These are phyloP conservation scores for Populus hybrid DNA, from an alignment of 441 rosid genomes.

Conservation along the genomic window DNA sequence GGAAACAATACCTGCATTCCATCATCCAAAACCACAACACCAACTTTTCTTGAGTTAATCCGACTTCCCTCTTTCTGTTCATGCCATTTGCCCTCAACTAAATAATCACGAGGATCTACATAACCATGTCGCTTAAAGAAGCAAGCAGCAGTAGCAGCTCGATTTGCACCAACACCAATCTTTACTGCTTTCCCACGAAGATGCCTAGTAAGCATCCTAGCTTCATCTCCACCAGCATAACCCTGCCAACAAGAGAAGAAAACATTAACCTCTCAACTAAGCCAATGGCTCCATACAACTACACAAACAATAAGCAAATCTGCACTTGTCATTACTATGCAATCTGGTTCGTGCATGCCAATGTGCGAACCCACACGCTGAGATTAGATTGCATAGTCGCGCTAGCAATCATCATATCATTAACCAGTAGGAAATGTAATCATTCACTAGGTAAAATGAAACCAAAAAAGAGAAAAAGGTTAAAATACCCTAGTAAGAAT, in stretches of 20 bases:
- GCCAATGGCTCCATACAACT: neutral
- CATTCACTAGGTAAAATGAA: neutral
- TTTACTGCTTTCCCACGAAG: slow-evolving; percentile 37
- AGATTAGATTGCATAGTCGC: neutral
- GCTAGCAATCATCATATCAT: neutral
- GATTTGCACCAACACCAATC: slow-evolving; percentile 74
- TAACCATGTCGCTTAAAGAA: slow-evolving; percentile 57
- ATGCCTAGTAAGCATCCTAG: slow-evolving; percentile 78
- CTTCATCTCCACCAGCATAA: slow-evolving; percentile 94
- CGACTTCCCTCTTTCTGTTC: slow-evolving; percentile 20
- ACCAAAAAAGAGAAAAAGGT: neutral
- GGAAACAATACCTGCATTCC: slow-evolving; percentile 76
- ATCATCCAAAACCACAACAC: slow-evolving; percentile 64
- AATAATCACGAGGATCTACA: slow-evolving; percentile 26
- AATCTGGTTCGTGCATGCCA: neutral
- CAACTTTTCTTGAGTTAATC: slow-evolving; percentile 32
- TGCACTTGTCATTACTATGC: neutral
- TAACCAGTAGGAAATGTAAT: neutral
- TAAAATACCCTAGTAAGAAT: slow-evolving; percentile 68
- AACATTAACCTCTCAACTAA: neutral
- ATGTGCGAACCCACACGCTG: neutral
- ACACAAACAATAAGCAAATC: neutral
- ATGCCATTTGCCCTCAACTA: slow-evolving; percentile 16
- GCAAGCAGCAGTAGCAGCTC: slow-evolving; percentile 58
- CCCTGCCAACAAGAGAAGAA: slow-evolving; percentile 40